Evolutionary conservation across 495 filamentous ascomycete genomes (phyloP).

Genomic region (Podospora sp.): DNA sequence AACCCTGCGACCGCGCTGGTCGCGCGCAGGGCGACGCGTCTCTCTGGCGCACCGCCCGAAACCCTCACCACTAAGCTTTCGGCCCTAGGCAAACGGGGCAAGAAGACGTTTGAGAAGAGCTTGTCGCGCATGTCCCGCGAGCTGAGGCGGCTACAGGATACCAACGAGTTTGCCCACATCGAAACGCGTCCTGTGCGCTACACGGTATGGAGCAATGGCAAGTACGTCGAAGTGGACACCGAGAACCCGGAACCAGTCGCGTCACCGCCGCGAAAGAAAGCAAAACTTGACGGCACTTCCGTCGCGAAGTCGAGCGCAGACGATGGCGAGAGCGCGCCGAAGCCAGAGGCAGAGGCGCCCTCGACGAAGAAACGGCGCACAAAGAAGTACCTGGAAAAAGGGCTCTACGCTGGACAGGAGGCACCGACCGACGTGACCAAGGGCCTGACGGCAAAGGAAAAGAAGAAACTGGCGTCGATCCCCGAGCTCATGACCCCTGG

Average conservation of each 20-base stretch:
- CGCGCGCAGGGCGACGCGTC: slow-evolving; percentile 43
- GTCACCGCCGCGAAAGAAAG: slow-evolving; percentile 46
- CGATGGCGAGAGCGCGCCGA: slow-evolving; percentile 49
- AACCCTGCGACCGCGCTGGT: slow-evolving; percentile 38
- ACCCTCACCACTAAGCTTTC: slow-evolving; percentile 49
- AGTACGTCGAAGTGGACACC: slow-evolving; percentile 41
- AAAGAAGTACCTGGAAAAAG: slow-evolving; percentile 78
- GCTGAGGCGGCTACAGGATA: slow-evolving; percentile 52
- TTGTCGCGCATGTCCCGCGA: slow-evolving; percentile 48
- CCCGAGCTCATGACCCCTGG: slow-evolving; percentile 47
- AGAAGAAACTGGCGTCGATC: slow-evolving; percentile 61
- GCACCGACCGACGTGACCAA: slow-evolving; percentile 59
- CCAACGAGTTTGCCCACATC: slow-evolving; percentile 56
- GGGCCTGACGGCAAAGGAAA: slow-evolving; percentile 58
- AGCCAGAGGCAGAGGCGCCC: slow-evolving; percentile 49
- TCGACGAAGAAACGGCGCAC: slow-evolving; percentile 47
- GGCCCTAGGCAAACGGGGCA: slow-evolving; percentile 47
- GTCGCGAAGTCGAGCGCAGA: slow-evolving; percentile 31
- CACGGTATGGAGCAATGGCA: slow-evolving; percentile 59
- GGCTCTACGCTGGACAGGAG: slow-evolving; percentile 88
- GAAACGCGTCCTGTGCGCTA: slow-evolving; percentile 53
- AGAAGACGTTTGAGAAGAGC: slow-evolving; percentile 47
- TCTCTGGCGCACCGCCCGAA: slow-evolving; percentile 49
- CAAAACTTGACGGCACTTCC: slow-evolving; percentile 39
- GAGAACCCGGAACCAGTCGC: slow-evolving; percentile 24